Base-by-base conservation (phyloP, 768 basidiomycete genomes). In the Mycena rebaudengoi region DNA sequence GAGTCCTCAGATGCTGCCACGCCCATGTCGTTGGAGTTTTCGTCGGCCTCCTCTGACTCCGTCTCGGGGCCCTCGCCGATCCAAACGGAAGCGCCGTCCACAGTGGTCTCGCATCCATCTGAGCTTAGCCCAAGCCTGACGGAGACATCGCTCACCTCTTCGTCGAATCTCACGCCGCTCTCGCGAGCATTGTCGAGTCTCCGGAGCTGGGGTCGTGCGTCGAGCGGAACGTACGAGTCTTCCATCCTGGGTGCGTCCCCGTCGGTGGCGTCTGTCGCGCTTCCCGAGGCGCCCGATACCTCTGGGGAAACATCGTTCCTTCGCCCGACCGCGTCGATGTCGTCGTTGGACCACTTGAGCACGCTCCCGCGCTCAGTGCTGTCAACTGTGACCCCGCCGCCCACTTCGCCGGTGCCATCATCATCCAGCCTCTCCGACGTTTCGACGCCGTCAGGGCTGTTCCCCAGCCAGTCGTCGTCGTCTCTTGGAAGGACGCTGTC, bases 271-370 rank as follows among this genome's bases (percentile, higher is more conserved):
- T 85, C 84, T 4, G 59, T 85, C 21, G 81, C 79, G 25, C 72
- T 92, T 43, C 86, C 84, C 1, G 91, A 94, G 43, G 84, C 82
- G 5, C 76, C 70, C 10, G 92, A 94, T 65, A 77, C 70, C 0
- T 92, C 91, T 0, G 89, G 88, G 60, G 92, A 94, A 60, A 91
- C 91, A 0, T 92, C 92, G 0, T 82, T 90, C 72, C 78, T 93
- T 70, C 80, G 89, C 28, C 90, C 92, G 0, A 91, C 83, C 20
- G 72, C 62, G 33, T 68, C 76, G 4, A 73, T 82, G 1, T 83
- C 83, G 6, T 84, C 85, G 3, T 67, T 75, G 49, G 78, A 81
- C 57, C 70, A 79, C 7, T 70, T 86, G 65, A 81, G 78, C 57
- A 80, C 84, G 8, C 81, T 88, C 52, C 83, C 84, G 4, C 67